Percentiles rank a stretch among this genome's conserved stretches.
These are phyloP conservation scores for Cryptosporidium ubiquitum DNA, from an alignment of 169 alveolate genomes.

Conservation along the genomic window DNA sequence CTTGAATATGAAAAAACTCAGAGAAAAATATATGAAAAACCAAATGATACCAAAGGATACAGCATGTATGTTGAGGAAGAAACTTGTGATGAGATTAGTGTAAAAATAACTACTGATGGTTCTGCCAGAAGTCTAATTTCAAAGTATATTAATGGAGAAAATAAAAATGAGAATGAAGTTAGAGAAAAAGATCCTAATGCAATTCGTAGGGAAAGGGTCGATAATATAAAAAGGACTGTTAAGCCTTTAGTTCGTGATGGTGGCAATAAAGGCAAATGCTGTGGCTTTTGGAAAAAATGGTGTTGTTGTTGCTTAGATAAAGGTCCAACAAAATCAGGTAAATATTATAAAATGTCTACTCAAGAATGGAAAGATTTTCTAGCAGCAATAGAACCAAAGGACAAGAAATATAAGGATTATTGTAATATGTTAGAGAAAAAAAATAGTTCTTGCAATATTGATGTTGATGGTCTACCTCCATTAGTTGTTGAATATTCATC, in stretches of 20 bases:
- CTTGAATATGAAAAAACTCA: neutral
- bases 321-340: constrained; percentile 17
- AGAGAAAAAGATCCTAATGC: constrained; percentile 21
- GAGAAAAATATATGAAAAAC: neutral
- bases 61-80: constrained; percentile 18
- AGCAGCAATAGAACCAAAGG: constrained; percentile 34
- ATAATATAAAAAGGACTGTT: constrained; percentile 39
- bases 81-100: constrained; percentile 26
- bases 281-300: constrained; percentile 24
- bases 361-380: constrained; percentile 63
- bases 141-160: constrained; percentile 34
- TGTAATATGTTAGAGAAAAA: neutral
- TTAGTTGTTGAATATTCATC: constrained; percentile 52
- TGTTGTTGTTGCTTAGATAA: constrained; percentile 22
- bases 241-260: neutral
- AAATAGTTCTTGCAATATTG: neutral
- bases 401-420: neutral
- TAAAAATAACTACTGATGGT: constrained; percentile 40
- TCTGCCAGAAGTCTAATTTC: constrained; percentile 28
- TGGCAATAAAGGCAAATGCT: constrained; percentile 12
- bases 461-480: constrained; percentile 28
- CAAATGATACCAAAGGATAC: neutral
- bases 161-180: neutral
- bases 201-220: constrained; percentile 16
- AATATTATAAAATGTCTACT: constrained; percentile 28